Conservation (phyloP, 306 rosid species). For the Trifolium fragiferum region DNA sequence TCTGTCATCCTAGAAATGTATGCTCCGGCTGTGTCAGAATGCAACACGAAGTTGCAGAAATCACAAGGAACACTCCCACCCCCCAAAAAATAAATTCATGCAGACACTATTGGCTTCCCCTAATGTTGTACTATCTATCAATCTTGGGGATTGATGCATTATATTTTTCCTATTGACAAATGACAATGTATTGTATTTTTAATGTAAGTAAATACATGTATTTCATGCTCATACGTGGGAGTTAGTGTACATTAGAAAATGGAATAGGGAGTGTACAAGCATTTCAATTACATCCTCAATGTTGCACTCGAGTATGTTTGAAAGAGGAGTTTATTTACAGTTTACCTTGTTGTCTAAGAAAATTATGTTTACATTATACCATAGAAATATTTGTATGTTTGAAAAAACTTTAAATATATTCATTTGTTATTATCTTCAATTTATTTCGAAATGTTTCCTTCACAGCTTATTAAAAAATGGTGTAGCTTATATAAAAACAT, state of each 20-base stretch:
- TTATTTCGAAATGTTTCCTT: not conserved
- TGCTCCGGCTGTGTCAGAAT: conserved; percentile 37
- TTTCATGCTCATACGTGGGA: conserved; percentile 33
- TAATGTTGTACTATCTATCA: conserved; percentile 17
- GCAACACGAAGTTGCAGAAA: conserved; percentile 35
- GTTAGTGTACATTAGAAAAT: conserved; percentile 21
- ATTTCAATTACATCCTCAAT: not conserved
- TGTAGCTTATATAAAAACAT: not conserved
- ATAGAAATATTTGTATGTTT: not conserved
- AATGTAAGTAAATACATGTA: conserved; percentile 38
- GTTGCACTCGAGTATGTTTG: not conserved
- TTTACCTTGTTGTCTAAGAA: not conserved
- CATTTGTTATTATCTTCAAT: too few relatives aligned
- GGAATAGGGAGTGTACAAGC: not conserved
- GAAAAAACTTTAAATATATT: not conserved
- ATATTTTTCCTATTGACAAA: not conserved
- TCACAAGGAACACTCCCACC: conserved; percentile 3
- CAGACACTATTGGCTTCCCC: conserved; percentile 25
- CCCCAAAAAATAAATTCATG: not conserved
- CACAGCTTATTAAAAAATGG: too few relatives aligned
- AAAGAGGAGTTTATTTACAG: not conserved
- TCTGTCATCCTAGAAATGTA: conserved; percentile 9
- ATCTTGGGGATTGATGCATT: conserved; percentile 22
- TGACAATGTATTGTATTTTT: not conserved
- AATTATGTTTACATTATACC: not conserved